Evolutionary conservation across 768 basidiomycete species (phyloP).

Genomic region (Filobasidium floriforme): DNA sequence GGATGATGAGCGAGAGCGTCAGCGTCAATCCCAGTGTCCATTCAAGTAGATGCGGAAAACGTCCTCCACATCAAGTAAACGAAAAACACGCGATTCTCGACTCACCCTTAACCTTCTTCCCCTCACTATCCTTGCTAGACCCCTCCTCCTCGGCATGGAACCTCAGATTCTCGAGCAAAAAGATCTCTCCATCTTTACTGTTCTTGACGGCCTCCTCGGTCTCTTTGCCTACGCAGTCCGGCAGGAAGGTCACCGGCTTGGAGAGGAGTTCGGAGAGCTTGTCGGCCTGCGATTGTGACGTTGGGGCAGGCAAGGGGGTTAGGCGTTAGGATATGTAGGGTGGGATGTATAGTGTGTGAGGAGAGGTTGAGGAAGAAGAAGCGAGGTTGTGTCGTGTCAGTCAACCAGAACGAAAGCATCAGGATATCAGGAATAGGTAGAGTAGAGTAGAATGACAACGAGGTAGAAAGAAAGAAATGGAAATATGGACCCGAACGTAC

Average conservation of each 20-base stretch:
- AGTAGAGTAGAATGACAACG: too few species aligned
- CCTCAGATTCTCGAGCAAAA: constrained; percentile 93
- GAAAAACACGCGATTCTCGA: background rate
- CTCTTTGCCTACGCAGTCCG: constrained; percentile 76
- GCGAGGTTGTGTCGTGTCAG: background rate
- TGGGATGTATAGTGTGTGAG: too few species aligned
- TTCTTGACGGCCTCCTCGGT: constrained; percentile 69
- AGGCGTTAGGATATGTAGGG: too few species aligned
- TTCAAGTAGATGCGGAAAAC: too few species aligned
- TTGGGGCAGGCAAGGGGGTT: too few species aligned
- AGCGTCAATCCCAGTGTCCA: background rate
- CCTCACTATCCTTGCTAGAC: constrained; percentile 87
- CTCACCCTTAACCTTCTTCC: constrained; percentile 77
- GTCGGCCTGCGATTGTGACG: constrained; percentile 46
- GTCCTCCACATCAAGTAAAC: too few species aligned
- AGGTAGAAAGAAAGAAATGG: too few species aligned
- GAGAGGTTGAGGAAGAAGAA: background rate
- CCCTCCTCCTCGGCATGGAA: constrained; percentile 99
- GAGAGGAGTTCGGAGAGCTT: constrained; percentile 69
- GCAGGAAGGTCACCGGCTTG: constrained; percentile 68
- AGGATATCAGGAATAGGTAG: too few species aligned
- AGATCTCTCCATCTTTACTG: constrained; percentile 55
- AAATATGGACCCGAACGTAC: constrained; percentile 16
- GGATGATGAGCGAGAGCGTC: too few species aligned
- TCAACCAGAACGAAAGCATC: background rate